phyloP scores from a whole-genome alignment of 2,329 filamentous ascomycete species.

The Aspergillus fumigatus region DNA sequence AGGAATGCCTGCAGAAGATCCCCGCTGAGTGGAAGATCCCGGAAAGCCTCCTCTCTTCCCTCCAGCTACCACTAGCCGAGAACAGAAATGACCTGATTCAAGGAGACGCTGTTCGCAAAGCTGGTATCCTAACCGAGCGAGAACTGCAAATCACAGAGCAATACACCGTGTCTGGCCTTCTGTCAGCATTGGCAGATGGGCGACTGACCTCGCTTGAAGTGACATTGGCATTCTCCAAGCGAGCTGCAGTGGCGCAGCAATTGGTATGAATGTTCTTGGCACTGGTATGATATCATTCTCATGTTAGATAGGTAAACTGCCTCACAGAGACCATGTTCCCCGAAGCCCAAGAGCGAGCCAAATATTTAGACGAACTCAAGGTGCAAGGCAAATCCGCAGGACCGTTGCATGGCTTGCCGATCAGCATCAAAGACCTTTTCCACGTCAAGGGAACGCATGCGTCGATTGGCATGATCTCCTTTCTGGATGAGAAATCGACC shows the following conservation, averaged over 20 bases:
- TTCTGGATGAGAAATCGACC: slow-evolving; percentile 5
- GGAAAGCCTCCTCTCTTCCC: slow-evolving; percentile 3
- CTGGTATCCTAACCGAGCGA: slow-evolving; percentile 41
- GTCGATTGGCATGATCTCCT: not conserved
- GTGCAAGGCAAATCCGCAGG: slow-evolving; percentile 21
- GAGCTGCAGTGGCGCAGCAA: slow-evolving; percentile 32
- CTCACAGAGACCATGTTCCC: slow-evolving; percentile 28
- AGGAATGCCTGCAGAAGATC: slow-evolving; percentile 11
- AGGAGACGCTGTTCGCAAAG: slow-evolving; percentile 11
- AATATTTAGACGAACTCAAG: slow-evolving; percentile 21
- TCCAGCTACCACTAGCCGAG: slow-evolving; percentile 9
- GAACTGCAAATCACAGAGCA: slow-evolving; percentile 48
- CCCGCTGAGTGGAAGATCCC: slow-evolving; percentile 15
- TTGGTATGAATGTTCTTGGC: slow-evolving; percentile 18
- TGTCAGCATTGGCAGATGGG: slow-evolving; percentile 22
- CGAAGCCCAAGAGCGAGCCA: slow-evolving; percentile 20
- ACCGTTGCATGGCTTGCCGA: slow-evolving; percentile 28
- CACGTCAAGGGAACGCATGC: not conserved
- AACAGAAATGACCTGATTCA: slow-evolving; percentile 16
- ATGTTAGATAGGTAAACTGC: slow-evolving; percentile 16
- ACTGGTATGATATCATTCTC: not conserved
- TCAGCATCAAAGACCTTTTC: not conserved
- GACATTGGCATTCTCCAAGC: slow-evolving; percentile 43
- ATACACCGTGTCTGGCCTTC: slow-evolving; percentile 34
- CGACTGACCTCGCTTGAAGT: slow-evolving; percentile 38